phyloP scores from a whole-genome alignment of 352 stramenopile genomes.

The Hyaloperonospora brassicae region DNA sequence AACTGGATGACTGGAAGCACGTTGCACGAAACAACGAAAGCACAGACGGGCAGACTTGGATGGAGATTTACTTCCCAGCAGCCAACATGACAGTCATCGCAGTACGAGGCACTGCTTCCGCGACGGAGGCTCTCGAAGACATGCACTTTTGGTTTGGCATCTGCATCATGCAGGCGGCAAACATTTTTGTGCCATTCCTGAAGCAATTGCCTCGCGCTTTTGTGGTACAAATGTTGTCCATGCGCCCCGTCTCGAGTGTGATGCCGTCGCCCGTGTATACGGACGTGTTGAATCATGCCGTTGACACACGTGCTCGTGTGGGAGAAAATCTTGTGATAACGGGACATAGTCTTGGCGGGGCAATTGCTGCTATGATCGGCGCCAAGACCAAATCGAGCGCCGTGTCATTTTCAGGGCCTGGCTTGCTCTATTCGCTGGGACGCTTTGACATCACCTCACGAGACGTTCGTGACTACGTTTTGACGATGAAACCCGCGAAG shows the following conservation, averaged over 20 bases:
- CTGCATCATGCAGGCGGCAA: conserved; percentile 75
- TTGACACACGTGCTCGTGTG: conserved; percentile 32
- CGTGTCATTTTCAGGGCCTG: conserved; percentile 76
- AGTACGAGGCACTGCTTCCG: conserved; percentile 71
- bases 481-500: conserved; percentile 73
- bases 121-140: conserved; percentile 71
- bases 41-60: conserved; percentile 66
- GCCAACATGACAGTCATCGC: conserved; percentile 80
- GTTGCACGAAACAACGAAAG: conserved; percentile 63
- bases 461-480: conserved; percentile 65
- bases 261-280: conserved; percentile 63
- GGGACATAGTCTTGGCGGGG: conserved; percentile 71
- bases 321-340: conserved; percentile 62
- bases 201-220: conserved; percentile 69
- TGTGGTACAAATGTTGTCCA: conserved; percentile 67
- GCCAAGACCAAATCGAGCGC: conserved; percentile 72
- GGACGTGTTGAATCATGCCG: conserved; percentile 46
- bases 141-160: conserved; percentile 85
- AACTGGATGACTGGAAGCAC: conserved; percentile 61
- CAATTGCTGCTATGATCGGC: conserved; percentile 81
- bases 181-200: conserved; percentile 76
- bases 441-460: conserved; percentile 57
- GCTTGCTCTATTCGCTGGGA: conserved; percentile 69
- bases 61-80: conserved; percentile 68
- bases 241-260: conserved; percentile 50